Evolutionary conservation across 192 early-diverging fungal species (phyloP).

Genomic region (Phycomyces nitens): DNA sequence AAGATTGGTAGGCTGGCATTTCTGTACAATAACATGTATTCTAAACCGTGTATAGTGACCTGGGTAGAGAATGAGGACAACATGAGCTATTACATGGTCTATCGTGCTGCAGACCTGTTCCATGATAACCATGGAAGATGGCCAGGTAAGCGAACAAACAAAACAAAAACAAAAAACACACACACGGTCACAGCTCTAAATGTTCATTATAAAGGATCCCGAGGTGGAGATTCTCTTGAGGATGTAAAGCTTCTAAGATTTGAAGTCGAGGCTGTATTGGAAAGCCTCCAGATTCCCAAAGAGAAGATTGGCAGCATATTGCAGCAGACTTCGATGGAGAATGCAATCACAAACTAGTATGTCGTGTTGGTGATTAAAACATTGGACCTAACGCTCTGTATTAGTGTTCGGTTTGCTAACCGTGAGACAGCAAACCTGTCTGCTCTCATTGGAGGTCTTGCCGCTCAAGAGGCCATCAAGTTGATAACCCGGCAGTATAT

Average conservation of each 20-base stretch:
- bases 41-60: constrained; percentile 25
- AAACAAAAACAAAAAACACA: no score
- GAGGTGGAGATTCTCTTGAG: constrained; percentile 6
- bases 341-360: constrained; percentile 17
- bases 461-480: constrained; percentile 93
- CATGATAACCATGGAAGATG: constrained; percentile 41
- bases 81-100: constrained; percentile 59
- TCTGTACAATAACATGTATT: not conserved
- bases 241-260: constrained; percentile 13
- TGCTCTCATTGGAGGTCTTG: constrained; percentile 83
- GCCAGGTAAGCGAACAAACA: constrained; percentile 7
- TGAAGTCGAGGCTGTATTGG: not conserved
- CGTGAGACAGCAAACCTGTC: constrained; percentile 82
- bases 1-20: constrained; percentile 44
- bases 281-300: constrained; percentile 1
- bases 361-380: not conserved
- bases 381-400: not conserved
- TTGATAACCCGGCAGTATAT: constrained; percentile 93
- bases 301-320: not conserved
- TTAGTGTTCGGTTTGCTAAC: constrained; percentile 61
- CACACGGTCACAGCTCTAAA: no score
- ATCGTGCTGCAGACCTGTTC: constrained; percentile 68
- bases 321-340: constrained; percentile 1
- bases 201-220: not conserved
- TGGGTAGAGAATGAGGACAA: constrained; percentile 54